Percentiles rank a stretch among this genome's conserved stretches.
These are phyloP conservation scores for Caulochytrium protostelioides DNA, from an alignment of 371 early-diverging fungal species.

Conservation along the genomic window DNA sequence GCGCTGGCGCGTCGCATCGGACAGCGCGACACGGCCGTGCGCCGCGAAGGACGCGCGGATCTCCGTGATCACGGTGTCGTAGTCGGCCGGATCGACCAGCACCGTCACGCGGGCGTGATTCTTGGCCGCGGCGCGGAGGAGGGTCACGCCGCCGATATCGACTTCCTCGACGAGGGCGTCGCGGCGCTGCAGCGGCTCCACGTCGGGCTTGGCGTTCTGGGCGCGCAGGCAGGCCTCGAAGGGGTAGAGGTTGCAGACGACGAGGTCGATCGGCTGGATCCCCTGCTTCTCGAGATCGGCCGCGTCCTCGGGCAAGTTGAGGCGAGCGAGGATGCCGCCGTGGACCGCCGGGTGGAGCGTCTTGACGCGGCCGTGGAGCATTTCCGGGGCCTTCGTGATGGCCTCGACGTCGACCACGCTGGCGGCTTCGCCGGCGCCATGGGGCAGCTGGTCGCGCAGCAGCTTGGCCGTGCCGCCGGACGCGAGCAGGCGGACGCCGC, in stretches of 20 bases:
- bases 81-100: conserved; percentile 77
- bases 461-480: conserved; percentile 88
- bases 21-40: conserved; percentile 15
- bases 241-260: conserved; percentile 93
- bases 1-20: conserved; percentile 29
- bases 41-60: conserved; percentile 14
- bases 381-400: conserved; percentile 91
- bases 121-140: conserved; percentile 94
- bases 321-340: conserved; percentile 90
- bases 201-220: no score
- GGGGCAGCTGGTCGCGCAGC: conserved; percentile 60
- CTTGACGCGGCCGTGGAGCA: conserved; percentile 96
- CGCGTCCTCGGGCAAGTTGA: conserved; percentile 60
- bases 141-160: conserved; percentile 94
- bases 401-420: conserved; percentile 95
- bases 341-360: conserved; percentile 95
- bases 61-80: conserved; percentile 49
- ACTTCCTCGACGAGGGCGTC: conserved; percentile 95
- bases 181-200: no score
- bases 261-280: conserved; percentile 80
- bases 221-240: no score
- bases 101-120: conserved; percentile 88
- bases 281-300: conserved; percentile 65
- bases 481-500: conserved; percentile 64
- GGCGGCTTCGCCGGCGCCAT: no score